Evolutionary conservation across 768 basidiomycete genomes (phyloP), one percentile per base, ranked within the genome.

Genomic region (Phlegmacium glaucopus): DNA sequence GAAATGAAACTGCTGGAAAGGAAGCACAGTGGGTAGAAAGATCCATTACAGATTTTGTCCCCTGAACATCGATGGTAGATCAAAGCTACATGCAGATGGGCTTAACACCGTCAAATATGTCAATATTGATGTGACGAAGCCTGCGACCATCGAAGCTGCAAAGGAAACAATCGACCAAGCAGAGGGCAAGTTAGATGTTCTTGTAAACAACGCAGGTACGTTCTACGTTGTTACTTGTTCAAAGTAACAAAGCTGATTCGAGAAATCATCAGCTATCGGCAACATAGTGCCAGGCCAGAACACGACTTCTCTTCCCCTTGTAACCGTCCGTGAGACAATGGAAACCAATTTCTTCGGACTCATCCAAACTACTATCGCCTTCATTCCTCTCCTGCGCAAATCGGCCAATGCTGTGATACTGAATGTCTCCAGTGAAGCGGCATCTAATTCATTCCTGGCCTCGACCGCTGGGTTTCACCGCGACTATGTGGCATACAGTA

Each of bases 161-260:
- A 67, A 61, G 36, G 59, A 65, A 1, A 49, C 47, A 15, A 70
- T 77, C 37, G 65, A 72, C 45, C 60, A 64, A 9, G 62, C 55
- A 1, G 72, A 73, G 47, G 74, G 74, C 0, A 63, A 60, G 10
- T 61, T 77, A 32, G 71, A 77, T 54, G 68, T 73, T 4, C 64
- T 77, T 28, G 70, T 77, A 34, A 76, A 76, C 58, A 76, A 75
- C 42, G 74, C 72, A 18, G 75, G 72, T 32, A 32, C 13, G 30
- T 13, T 13, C 30, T n/a, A n/a, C n/a, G n/a, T n/a, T n/a, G n/a
- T 13, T 13, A 13, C 30, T 13, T 13, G 9, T 8, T 32, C 30
- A 32, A 32, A 32, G 13, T 32, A 32, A 8, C n/a, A 8, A 8
- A 32, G 13, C 30, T 32, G 30, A 32, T 13, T 13, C 13, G 9